Conservation (phyloP, 1,284 basidiomycete genomes). For the Tilletia horrida region DNA sequence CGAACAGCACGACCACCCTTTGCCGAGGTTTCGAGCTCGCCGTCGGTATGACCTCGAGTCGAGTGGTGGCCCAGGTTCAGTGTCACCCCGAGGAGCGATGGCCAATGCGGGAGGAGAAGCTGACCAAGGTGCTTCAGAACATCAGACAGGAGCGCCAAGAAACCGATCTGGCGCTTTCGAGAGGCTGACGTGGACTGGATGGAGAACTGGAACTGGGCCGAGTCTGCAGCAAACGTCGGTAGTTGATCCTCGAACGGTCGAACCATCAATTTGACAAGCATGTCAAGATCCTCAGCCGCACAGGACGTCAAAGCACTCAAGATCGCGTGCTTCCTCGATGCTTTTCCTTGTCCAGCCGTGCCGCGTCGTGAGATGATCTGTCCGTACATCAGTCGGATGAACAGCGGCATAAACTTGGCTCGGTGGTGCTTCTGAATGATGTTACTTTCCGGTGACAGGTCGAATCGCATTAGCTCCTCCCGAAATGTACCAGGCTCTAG, state of each 20-base stretch:
- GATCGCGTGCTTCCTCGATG: slow-evolving; percentile 68
- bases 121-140: slow-evolving; percentile 48
- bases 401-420: slow-evolving; percentile 68
- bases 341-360: slow-evolving; percentile 62
- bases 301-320: slow-evolving; percentile 71
- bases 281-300: slow-evolving; percentile 68
- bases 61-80: slow-evolving; percentile 47
- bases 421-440: slow-evolving; percentile 67
- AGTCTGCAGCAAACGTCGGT: slow-evolving; percentile 21
- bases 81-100: slow-evolving; percentile 35
- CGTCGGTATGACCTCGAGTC: not conserved
- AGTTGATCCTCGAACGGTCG: slow-evolving; percentile 63
- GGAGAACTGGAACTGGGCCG: slow-evolving; percentile 33
- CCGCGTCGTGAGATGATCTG: slow-evolving; percentile 80
- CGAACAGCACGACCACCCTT: slow-evolving; percentile 22
- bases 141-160: slow-evolving; percentile 56
- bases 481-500: slow-evolving; percentile 84
- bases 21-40: not conserved
- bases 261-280: slow-evolving; percentile 88
- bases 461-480: slow-evolving; percentile 74
- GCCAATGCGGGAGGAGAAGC: slow-evolving; percentile 36
- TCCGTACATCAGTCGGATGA: slow-evolving; percentile 81
- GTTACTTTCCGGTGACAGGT: slow-evolving; percentile 52
- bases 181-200: slow-evolving; percentile 30
- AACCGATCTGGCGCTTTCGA: slow-evolving; percentile 41